Percentiles rank a stretch among this genome's conserved stretches.
phyloP scores from a whole-genome alignment of 1,284 basidiomycete genomes.

The Cerrena zonata region DNA sequence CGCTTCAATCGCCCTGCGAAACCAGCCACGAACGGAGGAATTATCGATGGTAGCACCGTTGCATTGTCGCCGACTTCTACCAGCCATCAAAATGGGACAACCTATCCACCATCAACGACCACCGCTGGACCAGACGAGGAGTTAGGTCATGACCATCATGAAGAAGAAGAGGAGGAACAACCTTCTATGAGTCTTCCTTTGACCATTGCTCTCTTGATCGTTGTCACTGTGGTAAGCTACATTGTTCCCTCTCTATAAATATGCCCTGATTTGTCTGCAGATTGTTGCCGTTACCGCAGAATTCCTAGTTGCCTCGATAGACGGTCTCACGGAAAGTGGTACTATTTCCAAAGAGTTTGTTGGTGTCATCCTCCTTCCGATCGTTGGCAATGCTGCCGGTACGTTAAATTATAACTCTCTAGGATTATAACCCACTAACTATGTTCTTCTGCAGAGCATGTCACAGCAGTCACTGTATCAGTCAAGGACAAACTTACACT shows the following conservation, averaged over 20 bases:
- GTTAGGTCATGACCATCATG: neutral
- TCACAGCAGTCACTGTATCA: slow-evolving; percentile 79
- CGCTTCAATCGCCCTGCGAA: neutral
- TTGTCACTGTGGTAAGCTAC: slow-evolving; percentile 66
- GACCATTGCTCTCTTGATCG: slow-evolving; percentile 49
- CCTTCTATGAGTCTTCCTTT: slow-evolving; percentile 59
- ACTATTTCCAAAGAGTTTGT: slow-evolving; percentile 72
- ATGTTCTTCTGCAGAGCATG: slow-evolving; percentile 39
- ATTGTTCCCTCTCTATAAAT: slow-evolving; percentile 9
- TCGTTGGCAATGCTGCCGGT: slow-evolving; percentile 77
- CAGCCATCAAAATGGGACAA: no score
- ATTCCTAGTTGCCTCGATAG: slow-evolving; percentile 76
- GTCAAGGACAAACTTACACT: slow-evolving; percentile 72
- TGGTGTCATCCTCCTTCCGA: slow-evolving; percentile 80
- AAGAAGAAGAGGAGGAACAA: slow-evolving; percentile 29
- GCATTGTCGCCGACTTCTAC: no score
- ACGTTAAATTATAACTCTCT: slow-evolving; percentile 9
- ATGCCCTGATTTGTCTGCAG: slow-evolving; percentile 25
- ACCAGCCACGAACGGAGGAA: neutral
- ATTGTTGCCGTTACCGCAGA: slow-evolving; percentile 74
- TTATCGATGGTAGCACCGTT: no score
- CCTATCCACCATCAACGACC: neutral
- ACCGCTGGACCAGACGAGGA: neutral
- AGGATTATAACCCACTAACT: neutral
- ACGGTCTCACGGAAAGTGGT: slow-evolving; percentile 45